Evolutionary conservation across 495 filamentous ascomycete species (phyloP).

Genomic region (Aspergillus diversus): DNA sequence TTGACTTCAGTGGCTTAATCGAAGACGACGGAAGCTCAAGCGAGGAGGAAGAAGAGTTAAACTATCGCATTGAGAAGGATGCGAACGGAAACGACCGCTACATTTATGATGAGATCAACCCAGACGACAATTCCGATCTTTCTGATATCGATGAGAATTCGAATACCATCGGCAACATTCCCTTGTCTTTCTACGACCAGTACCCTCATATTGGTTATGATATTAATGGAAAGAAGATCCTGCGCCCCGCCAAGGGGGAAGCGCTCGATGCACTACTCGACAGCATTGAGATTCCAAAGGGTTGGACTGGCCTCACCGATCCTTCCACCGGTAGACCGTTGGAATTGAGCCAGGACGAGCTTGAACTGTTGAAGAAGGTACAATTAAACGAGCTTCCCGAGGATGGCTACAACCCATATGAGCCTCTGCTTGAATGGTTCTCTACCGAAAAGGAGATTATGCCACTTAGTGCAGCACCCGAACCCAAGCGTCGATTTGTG

Average conservation of each 20-base stretch:
- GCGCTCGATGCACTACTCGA: constrained; percentile 93
- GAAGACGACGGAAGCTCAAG: constrained; percentile 25
- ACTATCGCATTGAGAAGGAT: constrained; percentile 60
- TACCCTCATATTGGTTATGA: constrained; percentile 99
- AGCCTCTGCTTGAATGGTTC: constrained; percentile 91
- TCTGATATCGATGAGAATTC: constrained; percentile 75
- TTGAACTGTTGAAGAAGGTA: constrained; percentile 85
- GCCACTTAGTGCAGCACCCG: constrained; percentile 91
- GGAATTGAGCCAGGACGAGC: constrained; percentile 82
- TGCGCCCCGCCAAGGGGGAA: constrained; percentile 92
- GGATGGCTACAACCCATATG: constrained; percentile 91
- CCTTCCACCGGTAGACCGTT: constrained; percentile 89
- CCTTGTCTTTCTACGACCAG: constrained; percentile 90
- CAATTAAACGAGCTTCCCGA: constrained; percentile 88
- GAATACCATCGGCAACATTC: constrained; percentile 96
- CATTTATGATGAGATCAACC: constrained; percentile 86
- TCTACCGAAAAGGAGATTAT: constrained; percentile 87
- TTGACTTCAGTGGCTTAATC: constrained; percentile 22
- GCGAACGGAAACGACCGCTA: constrained; percentile 76
- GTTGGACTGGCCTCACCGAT: constrained; percentile 96
- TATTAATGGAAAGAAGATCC: constrained; percentile 97
- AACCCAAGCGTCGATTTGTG: constrained; percentile 93
- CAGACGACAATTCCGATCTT: constrained; percentile 94
- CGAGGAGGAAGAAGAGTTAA: constrained; percentile 36
- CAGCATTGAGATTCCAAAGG: constrained; percentile 96